Evolutionary conservation across 2,329 filamentous ascomycete species (phyloP), one percentile per base, ranked within the genome.

Genomic region (Stagonosporopsis cucurbitacearum): DNA sequence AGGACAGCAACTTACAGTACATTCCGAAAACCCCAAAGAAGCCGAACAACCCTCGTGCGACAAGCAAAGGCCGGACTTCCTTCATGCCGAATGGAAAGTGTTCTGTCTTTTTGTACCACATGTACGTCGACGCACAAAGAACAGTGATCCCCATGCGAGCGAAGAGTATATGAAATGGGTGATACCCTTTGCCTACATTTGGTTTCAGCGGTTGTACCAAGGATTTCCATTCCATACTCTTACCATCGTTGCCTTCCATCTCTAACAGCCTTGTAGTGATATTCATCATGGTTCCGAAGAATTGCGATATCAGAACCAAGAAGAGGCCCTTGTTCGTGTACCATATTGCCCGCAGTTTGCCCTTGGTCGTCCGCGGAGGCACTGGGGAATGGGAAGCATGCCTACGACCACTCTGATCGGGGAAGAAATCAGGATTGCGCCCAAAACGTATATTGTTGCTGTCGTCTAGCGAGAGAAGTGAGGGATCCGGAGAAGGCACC

Each of bases 271-370:
- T 83, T 0, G 91, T 90, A 36, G 87, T 86, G 9, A 96, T 85
- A 72, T 95, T 96, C 93, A 96, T 96, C 48, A 90, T 76, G 0
- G 89, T 87, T 1, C 88, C 91, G 65, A 96, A 96, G 32, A 95
- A 79, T 74, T 96, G 92, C 0, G 91, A 84, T 2, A 88, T 58
- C 17, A 92, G 79, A 39, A 96, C 90, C 40, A 92, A 80, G 20
- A 89, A 79, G 19, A 93, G 82, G 2, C 90, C 90, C 63, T 88
- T 88, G 67, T 95, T 92, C 50, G 80, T 78, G 4, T 75, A 60
- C 88, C 88, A 92, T 60, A 85, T 79, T 7, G 44, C 30, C 45
- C 58, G 56, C 6, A 70, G 6, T 28, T 49, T 69, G 23, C 57
- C 62, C 40, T 59, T 71, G 25, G 65, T 47, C 6, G 63, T 66